These are phyloP conservation scores for Russula emetica DNA, from an alignment of 768 basidiomycete genomes.

Conservation along the genomic window DNA sequence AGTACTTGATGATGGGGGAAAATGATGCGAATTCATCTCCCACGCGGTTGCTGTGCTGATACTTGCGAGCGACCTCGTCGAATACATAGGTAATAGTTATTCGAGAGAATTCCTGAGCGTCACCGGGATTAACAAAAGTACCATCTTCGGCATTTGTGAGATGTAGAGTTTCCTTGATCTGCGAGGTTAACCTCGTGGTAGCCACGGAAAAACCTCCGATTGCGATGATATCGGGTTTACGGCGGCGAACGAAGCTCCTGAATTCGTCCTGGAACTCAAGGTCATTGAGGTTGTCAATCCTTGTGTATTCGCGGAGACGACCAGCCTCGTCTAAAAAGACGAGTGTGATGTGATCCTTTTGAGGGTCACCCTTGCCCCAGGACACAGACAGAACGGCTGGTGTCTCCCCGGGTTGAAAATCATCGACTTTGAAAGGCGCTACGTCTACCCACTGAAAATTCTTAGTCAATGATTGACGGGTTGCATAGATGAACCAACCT, in stretches of 20 bases:
- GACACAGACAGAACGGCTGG: conserved; percentile 84
- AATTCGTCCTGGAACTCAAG: conserved; percentile 66
- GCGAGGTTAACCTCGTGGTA: conserved; percentile 63
- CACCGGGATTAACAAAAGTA: conserved; percentile 15
- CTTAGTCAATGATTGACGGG: conserved; percentile 7
- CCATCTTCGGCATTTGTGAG: conserved; percentile 16
- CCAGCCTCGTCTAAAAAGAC: conserved; percentile 87
- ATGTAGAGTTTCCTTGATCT: conserved; percentile 55
- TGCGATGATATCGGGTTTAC: conserved; percentile 84
- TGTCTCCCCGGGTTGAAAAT: conserved; percentile 65
- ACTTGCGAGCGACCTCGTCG: conserved; percentile 91
- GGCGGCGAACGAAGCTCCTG: conserved; percentile 71
- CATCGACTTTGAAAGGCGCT: conserved; percentile 61
- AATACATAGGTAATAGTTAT: conserved; percentile 78
- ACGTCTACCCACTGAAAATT: conserved; percentile 69
- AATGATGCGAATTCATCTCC: conserved; percentile 77
- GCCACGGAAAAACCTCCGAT: conserved; percentile 85
- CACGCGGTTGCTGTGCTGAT: conserved; percentile 85
- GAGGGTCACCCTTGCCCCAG: conserved; percentile 93
- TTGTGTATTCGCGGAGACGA: conserved; percentile 83
- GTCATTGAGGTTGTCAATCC: conserved; percentile 83
- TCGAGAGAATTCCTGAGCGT: conserved; percentile 41
- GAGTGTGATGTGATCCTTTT: conserved; percentile 81
- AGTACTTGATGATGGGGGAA: conserved; percentile 80
- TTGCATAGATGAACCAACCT: conserved; percentile 46